A percentile compares a stretch with the other conserved stretches of the same genome.
phyloP scores from a whole-genome alignment of 495 filamentous ascomycete genomes.

The Aspergillus avenaceus region DNA sequence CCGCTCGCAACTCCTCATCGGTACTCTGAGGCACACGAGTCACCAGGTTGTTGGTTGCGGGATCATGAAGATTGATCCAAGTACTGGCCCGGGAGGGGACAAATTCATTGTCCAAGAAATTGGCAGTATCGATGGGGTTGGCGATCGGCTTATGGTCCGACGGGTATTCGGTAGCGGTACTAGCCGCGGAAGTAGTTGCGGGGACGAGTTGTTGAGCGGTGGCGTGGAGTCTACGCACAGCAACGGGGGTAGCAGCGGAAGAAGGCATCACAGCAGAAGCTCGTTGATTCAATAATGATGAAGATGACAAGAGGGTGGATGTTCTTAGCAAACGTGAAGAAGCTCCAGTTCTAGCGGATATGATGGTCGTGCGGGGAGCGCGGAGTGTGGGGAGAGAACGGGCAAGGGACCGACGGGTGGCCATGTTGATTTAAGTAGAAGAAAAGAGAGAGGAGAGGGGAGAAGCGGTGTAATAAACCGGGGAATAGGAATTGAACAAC shows the following conservation, averaged over 20 bases:
- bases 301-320: slow-evolving; percentile 15
- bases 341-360: slow-evolving; percentile 18
- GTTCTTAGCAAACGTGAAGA: slow-evolving; percentile 29
- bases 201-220: slow-evolving; percentile 56
- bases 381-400: slow-evolving; percentile 43
- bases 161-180: slow-evolving; percentile 67
- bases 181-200: slow-evolving; percentile 50
- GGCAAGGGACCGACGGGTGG: slow-evolving; percentile 41
- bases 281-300: slow-evolving; percentile 17
- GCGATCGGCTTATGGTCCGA: slow-evolving; percentile 77
- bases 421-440: slow-evolving; percentile 39
- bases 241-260: slow-evolving; percentile 21
- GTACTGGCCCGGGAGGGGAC: slow-evolving; percentile 65
- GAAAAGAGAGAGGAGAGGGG: not conserved
- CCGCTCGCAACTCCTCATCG: slow-evolving; percentile 80
- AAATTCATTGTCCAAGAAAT: slow-evolving; percentile 92
- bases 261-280: slow-evolving; percentile 4
- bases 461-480: not conserved
- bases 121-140: slow-evolving; percentile 73
- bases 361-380: slow-evolving; percentile 39
- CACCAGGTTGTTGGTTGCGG: slow-evolving; percentile 95
- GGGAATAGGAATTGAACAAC: not conserved
- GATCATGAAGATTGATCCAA: slow-evolving; percentile 93
- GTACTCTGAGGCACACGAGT: slow-evolving; percentile 97
- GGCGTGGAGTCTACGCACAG: slow-evolving; percentile 48